Evolutionary conservation across 23 red algal species (phyloP).

Genomic region (Pyropia yezoensis): DNA sequence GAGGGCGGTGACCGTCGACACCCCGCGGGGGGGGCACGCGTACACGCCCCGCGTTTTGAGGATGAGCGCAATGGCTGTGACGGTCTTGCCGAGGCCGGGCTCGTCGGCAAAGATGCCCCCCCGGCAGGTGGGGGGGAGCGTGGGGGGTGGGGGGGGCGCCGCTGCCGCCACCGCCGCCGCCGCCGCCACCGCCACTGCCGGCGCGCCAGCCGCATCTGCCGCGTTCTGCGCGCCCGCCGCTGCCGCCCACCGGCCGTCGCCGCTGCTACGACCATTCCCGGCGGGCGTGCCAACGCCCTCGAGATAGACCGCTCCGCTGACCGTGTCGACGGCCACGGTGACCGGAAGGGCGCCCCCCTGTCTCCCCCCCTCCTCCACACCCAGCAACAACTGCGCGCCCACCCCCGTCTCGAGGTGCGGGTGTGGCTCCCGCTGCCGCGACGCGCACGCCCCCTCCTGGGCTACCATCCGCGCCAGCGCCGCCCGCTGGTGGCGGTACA

Average conservation of each 20-base stretch:
- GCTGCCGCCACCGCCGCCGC: no score
- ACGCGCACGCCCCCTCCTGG: slow-evolving; percentile 11
- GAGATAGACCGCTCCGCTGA: slow-evolving; percentile 21
- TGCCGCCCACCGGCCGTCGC: not conserved
- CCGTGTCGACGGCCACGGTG: slow-evolving; percentile 20
- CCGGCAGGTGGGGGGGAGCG: not conserved
- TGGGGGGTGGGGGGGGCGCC: not conserved
- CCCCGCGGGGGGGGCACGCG: no score
- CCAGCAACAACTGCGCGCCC: not conserved
- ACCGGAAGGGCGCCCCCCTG: not conserved
- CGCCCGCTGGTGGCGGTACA: slow-evolving; percentile 59
- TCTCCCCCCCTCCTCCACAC: not conserved
- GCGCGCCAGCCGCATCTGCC: not conserved
- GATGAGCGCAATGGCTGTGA: slow-evolving; percentile 66
- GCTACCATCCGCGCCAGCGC: slow-evolving; percentile 26
- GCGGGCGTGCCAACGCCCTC: no score
- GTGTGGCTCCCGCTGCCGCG: not conserved
- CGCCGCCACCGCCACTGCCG: no score
- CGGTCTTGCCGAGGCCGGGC: slow-evolving; percentile 95
- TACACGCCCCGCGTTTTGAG: slow-evolving; percentile 44
- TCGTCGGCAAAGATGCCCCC: slow-evolving; percentile 95
- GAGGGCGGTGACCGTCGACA: no score
- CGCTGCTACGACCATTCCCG: not conserved
- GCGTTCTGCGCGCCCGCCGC: no score
- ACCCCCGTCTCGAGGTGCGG: not conserved